These are phyloP conservation scores for Fusarium chlamydosporum DNA, from an alignment of 2,329 filamentous ascomycete species.

Conservation along the genomic window DNA sequence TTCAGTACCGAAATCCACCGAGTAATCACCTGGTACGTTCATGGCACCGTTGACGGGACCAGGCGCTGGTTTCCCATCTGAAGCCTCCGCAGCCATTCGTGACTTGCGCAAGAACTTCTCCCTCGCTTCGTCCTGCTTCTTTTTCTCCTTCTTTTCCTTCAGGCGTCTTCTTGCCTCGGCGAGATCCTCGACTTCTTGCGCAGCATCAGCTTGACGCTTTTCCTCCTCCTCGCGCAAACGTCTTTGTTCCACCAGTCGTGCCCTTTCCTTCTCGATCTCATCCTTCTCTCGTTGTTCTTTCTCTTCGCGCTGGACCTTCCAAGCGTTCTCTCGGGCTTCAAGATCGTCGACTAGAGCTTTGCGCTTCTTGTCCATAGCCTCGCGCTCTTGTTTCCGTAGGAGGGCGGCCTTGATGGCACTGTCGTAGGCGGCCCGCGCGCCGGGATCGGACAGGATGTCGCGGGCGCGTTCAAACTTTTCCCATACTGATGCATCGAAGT, in stretches of 20 bases:
- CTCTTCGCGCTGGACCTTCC: slow-evolving; percentile 70
- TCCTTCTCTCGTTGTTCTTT: slow-evolving; percentile 56
- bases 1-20: slow-evolving; percentile 50
- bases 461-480: slow-evolving; percentile 88
- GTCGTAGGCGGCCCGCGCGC: slow-evolving; percentile 83
- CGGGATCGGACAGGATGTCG: slow-evolving; percentile 81
- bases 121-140: slow-evolving; percentile 51
- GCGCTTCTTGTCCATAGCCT: slow-evolving; percentile 79
- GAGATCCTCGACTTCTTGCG: slow-evolving; percentile 58
- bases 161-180: slow-evolving; percentile 56
- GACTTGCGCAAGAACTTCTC: slow-evolving; percentile 54
- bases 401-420: slow-evolving; percentile 78
- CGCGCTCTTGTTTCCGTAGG: slow-evolving; percentile 77
- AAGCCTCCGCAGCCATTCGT: slow-evolving; percentile 54
- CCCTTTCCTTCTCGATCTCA: slow-evolving; percentile 57
- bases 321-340: slow-evolving; percentile 79
- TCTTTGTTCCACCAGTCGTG: slow-evolving; percentile 56
- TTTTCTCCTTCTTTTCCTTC: slow-evolving; percentile 60
- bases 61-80: slow-evolving; percentile 38
- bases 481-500: slow-evolving; percentile 84
- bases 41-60: slow-evolving; percentile 55
- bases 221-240: slow-evolving; percentile 58
- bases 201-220: slow-evolving; percentile 55
- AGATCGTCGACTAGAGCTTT: slow-evolving; percentile 88
- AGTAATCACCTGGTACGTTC: slow-evolving; percentile 56